phyloP scores from a whole-genome alignment of 345 rosid genomes.

The Lepidium aucheri region DNA sequence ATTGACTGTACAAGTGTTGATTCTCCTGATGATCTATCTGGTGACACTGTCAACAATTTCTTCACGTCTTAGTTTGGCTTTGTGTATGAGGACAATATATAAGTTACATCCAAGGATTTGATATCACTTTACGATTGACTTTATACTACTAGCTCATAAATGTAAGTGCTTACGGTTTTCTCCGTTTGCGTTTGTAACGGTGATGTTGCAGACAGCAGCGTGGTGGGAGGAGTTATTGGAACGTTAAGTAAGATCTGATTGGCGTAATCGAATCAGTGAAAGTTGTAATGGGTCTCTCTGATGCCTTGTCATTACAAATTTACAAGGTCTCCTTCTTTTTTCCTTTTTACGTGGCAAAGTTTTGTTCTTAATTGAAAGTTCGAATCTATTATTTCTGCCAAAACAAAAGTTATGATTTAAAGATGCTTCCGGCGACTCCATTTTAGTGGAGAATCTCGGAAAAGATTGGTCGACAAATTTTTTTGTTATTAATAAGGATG shows the following conservation, averaged over 20 bases:
- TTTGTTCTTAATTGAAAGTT: not conserved
- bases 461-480: too few species aligned
- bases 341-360: not conserved
- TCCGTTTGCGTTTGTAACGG: not conserved
- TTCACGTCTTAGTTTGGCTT: constrained; percentile 24
- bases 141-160: not conserved
- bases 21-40: constrained; percentile 53
- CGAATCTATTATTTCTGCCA: not conserved
- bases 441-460: not conserved
- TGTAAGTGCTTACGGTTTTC: not conserved
- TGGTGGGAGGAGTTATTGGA: constrained; percentile 75
- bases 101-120: not conserved
- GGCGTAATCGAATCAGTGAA: constrained; percentile 41
- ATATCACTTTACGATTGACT: not conserved
- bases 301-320: not conserved
- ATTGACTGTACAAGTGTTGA: constrained; percentile 54
- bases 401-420: not conserved
- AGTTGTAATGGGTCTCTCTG: not conserved
- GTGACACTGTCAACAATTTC: constrained; percentile 40
- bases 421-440: constrained; percentile 2
- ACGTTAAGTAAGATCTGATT: constrained; percentile 48
- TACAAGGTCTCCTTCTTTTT: not conserved
- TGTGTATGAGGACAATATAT: not conserved
- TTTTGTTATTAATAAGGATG: too few species aligned
- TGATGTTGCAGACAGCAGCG: constrained; percentile 43